phyloP scores from a whole-genome alignment of 169 alveolate species.

The Perkinsus olseni region DNA sequence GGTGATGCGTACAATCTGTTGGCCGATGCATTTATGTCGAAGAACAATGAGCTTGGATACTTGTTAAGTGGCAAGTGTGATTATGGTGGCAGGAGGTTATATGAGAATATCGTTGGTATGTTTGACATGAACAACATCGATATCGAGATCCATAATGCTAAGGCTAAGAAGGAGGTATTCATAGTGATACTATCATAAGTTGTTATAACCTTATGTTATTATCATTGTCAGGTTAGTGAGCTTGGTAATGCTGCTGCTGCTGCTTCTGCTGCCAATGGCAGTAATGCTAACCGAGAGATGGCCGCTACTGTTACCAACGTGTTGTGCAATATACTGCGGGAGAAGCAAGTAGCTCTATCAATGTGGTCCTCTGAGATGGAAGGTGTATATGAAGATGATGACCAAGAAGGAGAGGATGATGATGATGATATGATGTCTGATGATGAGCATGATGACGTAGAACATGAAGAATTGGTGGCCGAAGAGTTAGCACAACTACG shows the following conservation, averaged over 20 bases:
- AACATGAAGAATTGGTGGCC: not conserved
- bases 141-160: not conserved
- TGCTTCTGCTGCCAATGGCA: not conserved
- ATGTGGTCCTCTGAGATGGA: not conserved
- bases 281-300: not conserved
- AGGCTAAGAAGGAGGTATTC: not conserved
- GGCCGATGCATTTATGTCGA: not conserved
- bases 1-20: not conserved
- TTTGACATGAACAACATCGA: not conserved
- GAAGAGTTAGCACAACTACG: too few species aligned
- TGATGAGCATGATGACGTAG: not conserved
- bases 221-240: not conserved
- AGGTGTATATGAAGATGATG: not conserved
- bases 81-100: not conserved
- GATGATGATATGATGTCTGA: not conserved
- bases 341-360: not conserved
- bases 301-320: not conserved
- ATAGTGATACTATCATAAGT: not conserved
- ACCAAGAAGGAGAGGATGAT: not conserved
- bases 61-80: not conserved
- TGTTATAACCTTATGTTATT: not conserved
- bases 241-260: not conserved
- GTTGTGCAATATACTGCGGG: not conserved
- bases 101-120: not conserved
- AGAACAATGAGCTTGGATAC: not conserved